Evolutionary conservation across 495 filamentous ascomycete genomes (phyloP).

Genomic region (Podospora didyma): DNA sequence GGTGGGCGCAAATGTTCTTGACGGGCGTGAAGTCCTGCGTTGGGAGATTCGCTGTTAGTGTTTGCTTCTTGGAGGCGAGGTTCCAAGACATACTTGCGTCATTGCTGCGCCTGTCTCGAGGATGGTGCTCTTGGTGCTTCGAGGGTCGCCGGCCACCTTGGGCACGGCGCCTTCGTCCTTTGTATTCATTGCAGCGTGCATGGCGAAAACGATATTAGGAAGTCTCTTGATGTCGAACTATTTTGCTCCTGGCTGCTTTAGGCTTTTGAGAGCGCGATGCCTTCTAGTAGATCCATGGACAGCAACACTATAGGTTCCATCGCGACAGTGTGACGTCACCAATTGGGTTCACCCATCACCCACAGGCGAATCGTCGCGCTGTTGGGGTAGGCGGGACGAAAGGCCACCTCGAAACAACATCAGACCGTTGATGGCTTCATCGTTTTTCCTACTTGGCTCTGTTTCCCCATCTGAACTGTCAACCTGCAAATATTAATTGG

Average conservation of each 20-base stretch:
- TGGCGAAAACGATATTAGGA: neutral
- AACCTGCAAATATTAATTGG: too few species aligned
- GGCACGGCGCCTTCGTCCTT: neutral
- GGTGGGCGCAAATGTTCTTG: conserved; percentile 74
- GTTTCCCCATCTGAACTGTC: too few species aligned
- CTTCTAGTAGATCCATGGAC: too few species aligned
- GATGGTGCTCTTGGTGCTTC: conserved; percentile 52
- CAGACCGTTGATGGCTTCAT: too few species aligned
- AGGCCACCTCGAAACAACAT: too few species aligned
- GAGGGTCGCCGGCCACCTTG: conserved; percentile 46
- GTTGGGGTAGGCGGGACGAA: too few species aligned
- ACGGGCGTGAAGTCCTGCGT: conserved; percentile 64
- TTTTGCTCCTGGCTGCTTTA: too few species aligned
- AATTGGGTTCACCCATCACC: too few species aligned
- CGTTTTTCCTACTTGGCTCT: too few species aligned
- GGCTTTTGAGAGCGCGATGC: too few species aligned
- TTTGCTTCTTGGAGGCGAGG: neutral
- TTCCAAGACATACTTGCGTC: conserved; percentile 42
- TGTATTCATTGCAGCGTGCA: neutral
- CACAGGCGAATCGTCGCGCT: too few species aligned
- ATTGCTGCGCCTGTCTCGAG: conserved; percentile 63
- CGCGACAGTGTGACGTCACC: neutral
- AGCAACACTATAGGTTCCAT: neutral
- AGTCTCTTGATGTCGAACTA: too few species aligned
- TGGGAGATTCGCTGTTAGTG: conserved; percentile 3